Evolutionary conservation across 2,329 filamentous ascomycete species (phyloP), one percentile per base, ranked within the genome.

Genomic region (Claviceps sp.): DNA sequence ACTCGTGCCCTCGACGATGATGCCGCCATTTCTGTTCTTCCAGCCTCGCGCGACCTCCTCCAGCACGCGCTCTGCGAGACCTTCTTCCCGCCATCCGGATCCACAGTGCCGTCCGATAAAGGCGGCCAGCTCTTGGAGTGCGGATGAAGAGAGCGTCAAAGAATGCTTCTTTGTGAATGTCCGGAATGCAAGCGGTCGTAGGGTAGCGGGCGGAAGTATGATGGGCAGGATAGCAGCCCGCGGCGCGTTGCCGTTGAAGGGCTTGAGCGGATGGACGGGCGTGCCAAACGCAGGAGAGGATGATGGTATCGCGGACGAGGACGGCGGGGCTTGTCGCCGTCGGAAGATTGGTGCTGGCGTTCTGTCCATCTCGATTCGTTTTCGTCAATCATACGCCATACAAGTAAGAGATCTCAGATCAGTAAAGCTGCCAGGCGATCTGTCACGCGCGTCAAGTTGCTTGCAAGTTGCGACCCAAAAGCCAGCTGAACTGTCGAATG

Each of bases 161-260:
- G 91, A 94, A 69, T 98, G 88, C 64, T 97, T 98, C 68, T 96
- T 96, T 2, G 93, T 98, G 58, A 98, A 95, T 0, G 88, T 94
- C 46, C 93, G 82, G 63, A 98, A 97, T 8, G 93, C 94, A 20
- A 97, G 76, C 2, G 93, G 91, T 55, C 94, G 79, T 42, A 98
- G 72, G 0, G 87, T 94, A 9, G 88, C 81, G 0, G 90, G 86
- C 3, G 91, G 90, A 4, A 98, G 82, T 38, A 95, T 76, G 52
- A 98, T 93, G 4, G 93, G 89, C 1, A 98, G 75, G 47, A 97
- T 86, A 6, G 82, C 75, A 13, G 82, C 76, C 58, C 78, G 75
- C 43, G 74, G 69, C 2, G 71, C 69, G 26, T 74, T 70, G 55
- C 76, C 67, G 37, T 70, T 71, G 63, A 82, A 82, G 16, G 83